Evolutionary conservation across 306 rosid species (phyloP).

Genomic region (Casuarina glauca): DNA sequence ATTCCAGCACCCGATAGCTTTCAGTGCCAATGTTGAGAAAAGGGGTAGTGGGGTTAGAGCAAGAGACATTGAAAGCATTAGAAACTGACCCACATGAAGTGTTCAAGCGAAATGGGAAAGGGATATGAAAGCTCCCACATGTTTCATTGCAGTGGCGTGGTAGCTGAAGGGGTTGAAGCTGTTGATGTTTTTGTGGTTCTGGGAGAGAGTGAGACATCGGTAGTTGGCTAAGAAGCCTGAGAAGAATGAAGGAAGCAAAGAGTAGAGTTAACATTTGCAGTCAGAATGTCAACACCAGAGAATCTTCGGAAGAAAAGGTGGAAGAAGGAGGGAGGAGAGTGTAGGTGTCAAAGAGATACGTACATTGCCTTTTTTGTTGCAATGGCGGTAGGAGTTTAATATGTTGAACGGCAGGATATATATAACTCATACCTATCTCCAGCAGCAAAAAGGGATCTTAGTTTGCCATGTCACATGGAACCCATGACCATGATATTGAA

Average conservation of each 20-base stretch:
- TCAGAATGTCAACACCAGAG: conserved; percentile 20
- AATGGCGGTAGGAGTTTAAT: not conserved
- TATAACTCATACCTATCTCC: conserved; percentile 1
- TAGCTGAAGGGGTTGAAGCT: conserved; percentile 19
- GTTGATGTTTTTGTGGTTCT: conserved; percentile 25
- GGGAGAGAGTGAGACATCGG: conserved; percentile 45
- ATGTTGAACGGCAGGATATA: conserved; percentile 7
- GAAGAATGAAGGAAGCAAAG: conserved; percentile 25
- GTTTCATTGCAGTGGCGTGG: conserved; percentile 50
- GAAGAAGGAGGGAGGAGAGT: conserved; percentile 14
- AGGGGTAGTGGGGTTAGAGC: conserved; percentile 66
- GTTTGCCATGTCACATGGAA: conserved; percentile 21
- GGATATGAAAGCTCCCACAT: conserved; percentile 68
- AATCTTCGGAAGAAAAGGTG: conserved; percentile 15
- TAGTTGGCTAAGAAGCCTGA: conserved; percentile 29
- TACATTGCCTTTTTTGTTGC: conserved; percentile 22
- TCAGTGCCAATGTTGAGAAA: conserved; percentile 51
- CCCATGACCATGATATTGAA: not conserved
- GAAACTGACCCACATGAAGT: conserved; percentile 55
- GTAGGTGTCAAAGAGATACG: conserved; percentile 18
- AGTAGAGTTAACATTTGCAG: conserved; percentile 40
- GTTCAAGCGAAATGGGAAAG: conserved; percentile 82
- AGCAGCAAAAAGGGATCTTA: conserved; percentile 15
- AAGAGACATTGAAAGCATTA: conserved; percentile 58
- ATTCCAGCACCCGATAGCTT: conserved; percentile 58